A percentile compares a stretch with the other conserved stretches of the same genome.
Evolutionary conservation across 768 basidiomycete species (phyloP).

Genomic region (Phanerochaete sordida): DNA sequence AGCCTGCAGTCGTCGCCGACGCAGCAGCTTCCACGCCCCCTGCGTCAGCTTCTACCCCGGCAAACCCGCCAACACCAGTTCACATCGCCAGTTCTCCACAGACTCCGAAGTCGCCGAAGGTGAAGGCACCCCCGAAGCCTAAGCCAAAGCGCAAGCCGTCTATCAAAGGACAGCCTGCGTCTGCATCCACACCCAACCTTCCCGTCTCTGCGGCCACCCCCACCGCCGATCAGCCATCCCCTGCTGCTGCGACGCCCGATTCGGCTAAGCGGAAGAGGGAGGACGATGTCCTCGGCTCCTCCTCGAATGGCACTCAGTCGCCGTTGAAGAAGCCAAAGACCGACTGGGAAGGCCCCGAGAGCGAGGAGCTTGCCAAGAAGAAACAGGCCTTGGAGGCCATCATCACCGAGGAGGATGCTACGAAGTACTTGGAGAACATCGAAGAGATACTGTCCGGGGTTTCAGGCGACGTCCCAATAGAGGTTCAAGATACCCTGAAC

Average conservation of each 20-base stretch:
- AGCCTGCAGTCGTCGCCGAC: slow-evolving; percentile 14
- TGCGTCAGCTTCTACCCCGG: slow-evolving; percentile 46
- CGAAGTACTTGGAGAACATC: slow-evolving; percentile 59
- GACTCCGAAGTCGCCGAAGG: slow-evolving; percentile 69
- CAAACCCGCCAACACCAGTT: slow-evolving; percentile 37
- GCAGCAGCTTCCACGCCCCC: slow-evolving; percentile 16
- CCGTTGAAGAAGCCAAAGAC: slow-evolving; percentile 64
- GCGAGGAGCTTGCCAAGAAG: slow-evolving; percentile 42
- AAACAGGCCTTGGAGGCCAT: slow-evolving; percentile 40
- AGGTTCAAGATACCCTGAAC: slow-evolving; percentile 59
- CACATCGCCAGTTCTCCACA: slow-evolving; percentile 52
- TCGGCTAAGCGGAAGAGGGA: slow-evolving; percentile 51
- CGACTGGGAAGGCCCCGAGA: slow-evolving; percentile 64
- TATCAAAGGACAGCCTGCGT: slow-evolving; percentile 7
- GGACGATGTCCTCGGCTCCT: slow-evolving; percentile 30
- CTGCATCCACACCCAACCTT: slow-evolving; percentile 29
- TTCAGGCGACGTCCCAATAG: slow-evolving; percentile 36
- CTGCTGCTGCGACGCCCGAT: slow-evolving; percentile 19
- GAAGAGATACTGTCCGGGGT: slow-evolving; percentile 55
- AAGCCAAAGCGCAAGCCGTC: slow-evolving; percentile 30
- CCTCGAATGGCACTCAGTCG: slow-evolving; percentile 51
- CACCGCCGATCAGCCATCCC: slow-evolving; percentile 25
- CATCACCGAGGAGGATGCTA: slow-evolving; percentile 66
- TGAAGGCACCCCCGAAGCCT: slow-evolving; percentile 45
- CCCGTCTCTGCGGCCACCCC: slow-evolving; percentile 34